These are phyloP conservation scores for Drechslerella coelobrocha DNA, from an alignment of 2,329 filamentous ascomycete species.

Conservation along the genomic window DNA sequence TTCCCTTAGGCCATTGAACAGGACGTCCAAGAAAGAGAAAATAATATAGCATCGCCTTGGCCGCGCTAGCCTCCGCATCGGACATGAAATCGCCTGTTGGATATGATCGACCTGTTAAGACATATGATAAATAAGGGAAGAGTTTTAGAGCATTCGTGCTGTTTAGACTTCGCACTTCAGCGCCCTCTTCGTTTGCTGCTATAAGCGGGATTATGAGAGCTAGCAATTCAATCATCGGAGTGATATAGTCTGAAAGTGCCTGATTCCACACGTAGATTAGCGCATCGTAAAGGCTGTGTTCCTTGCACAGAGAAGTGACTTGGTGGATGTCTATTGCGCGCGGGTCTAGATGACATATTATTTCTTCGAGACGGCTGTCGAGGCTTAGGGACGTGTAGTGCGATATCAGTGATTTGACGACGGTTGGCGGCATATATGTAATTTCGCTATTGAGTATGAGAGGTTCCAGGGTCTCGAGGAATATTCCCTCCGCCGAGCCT, in stretches of 20 bases:
- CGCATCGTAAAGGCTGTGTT: slow-evolving; percentile 90
- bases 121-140: slow-evolving; percentile 92
- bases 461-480: slow-evolving; percentile 85
- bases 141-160: slow-evolving; percentile 82
- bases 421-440: slow-evolving; percentile 75
- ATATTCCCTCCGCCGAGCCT: slow-evolving; percentile 73
- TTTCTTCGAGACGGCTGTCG: slow-evolving; percentile 82
- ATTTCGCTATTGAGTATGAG: slow-evolving; percentile 83
- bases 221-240: slow-evolving; percentile 83
- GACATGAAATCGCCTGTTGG: slow-evolving; percentile 79
- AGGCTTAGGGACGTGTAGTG: slow-evolving; percentile 79
- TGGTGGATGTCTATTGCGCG: slow-evolving; percentile 92
- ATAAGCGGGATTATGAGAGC: slow-evolving; percentile 68
- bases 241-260: slow-evolving; percentile 85
- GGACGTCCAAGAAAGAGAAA: slow-evolving; percentile 88
- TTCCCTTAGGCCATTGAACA: slow-evolving; percentile 75
- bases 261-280: slow-evolving; percentile 97
- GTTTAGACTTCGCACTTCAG: slow-evolving; percentile 65
- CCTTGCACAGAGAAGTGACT: slow-evolving; percentile 86
- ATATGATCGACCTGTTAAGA: slow-evolving; percentile 87
- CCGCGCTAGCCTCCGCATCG: slow-evolving; percentile 73
- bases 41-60: slow-evolving; percentile 88
- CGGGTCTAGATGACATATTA: slow-evolving; percentile 92
- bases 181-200: slow-evolving; percentile 65
- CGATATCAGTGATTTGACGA: slow-evolving; percentile 83